Evolutionary conservation across 2,329 filamentous ascomycete genomes (phyloP), one percentile per base, ranked within the genome.

Genomic region (Xylariales sp.): DNA sequence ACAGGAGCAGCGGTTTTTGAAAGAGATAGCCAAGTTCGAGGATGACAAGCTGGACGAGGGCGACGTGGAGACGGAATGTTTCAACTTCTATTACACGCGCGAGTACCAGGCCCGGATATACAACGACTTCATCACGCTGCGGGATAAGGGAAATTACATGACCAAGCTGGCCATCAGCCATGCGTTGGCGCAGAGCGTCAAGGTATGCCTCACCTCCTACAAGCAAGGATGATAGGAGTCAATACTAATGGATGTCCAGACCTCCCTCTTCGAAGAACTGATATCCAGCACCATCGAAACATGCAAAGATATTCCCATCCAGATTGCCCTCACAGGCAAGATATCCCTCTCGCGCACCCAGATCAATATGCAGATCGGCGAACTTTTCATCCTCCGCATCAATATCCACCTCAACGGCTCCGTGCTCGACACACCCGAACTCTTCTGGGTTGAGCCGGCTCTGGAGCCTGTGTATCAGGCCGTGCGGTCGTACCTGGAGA

Each of bases 311-410:
- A 86, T 98, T 4, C 93, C 93, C 0, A 84, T 87, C 7, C 87
- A 95, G 62, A 95, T 98, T 53, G 91, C 93, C 3, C 71, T 86
- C 50, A 96, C 91, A 0, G 93, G 93, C 49, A 93, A 90, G 58
- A 93, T 98, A 57, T 84, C 87, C 42, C 79, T 98, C 44, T 88
- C 83, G 44, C 82, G 91, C 31, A 81, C 82, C 45, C 82, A 97
- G 61, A 96, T 98, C 72, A 97, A 97, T 71, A 97, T 97, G 90
- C 90, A 97, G 66, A 96, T 98, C 46, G 93, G 93, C 61, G 90
- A 98, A 68, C 79, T 98, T 40, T 98, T 98, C 65, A 97, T 98
- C 58, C 71, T 98, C 22, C 82, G 93, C 46, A 97, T 98, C 69
- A 96, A 93, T 63, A 97, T 98, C 57, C 94, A 98, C 66, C 76